Evolutionary conservation across 2,329 filamentous ascomycete species (phyloP), one percentile per base, ranked within the genome.

Genomic region (Neofusicoccum cordaticola): DNA sequence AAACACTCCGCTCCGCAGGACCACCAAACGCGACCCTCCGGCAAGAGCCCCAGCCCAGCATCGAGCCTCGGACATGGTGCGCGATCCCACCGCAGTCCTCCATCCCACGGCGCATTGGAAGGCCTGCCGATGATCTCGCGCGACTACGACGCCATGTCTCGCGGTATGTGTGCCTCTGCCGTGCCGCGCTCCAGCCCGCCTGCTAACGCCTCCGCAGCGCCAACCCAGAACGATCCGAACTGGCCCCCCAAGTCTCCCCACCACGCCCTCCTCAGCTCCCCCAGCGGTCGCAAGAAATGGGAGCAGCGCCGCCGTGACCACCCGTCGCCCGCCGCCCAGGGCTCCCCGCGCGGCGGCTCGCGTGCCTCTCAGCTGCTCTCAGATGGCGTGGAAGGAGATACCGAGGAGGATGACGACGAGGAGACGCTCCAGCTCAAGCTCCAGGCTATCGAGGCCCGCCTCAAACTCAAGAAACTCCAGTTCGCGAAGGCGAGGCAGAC

Each of bases 401-500:
- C 91, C 4, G 90, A 84, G 8, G 84, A 86, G n/a, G 72, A 74
- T 17, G 86, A 96, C 6, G 93, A 96, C 70, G 94, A 97, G 76
- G 93, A 98, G 80, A 96, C 88, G 1, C 79, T 98, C 39, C 87
- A 96, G 73, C 80, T 99, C 67, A 89, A 96, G 74, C 81, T 98
- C 4, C 88, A 93, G 68, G 92, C 91, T 63, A 96, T 99, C 65
- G 89, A 98, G 76, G 92, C 93, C 6, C 89, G 90, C 66, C 79
- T 98, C 61, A 95, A 90, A 77, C 78, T 98, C 68, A 98, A 97
- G 77, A 93, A 90, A 72, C 80, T 98, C 13, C 91, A 95, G 75
- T 89, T 88, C 67, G 81, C 73, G 78, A 85, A 75, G 66, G 73
- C 72, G 27, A 86, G 83, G 72, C 79, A 82, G 57, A 71, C 74